Evolutionary conservation across 2,329 filamentous ascomycete genomes (phyloP).

Genomic region (Cytospora mali): DNA sequence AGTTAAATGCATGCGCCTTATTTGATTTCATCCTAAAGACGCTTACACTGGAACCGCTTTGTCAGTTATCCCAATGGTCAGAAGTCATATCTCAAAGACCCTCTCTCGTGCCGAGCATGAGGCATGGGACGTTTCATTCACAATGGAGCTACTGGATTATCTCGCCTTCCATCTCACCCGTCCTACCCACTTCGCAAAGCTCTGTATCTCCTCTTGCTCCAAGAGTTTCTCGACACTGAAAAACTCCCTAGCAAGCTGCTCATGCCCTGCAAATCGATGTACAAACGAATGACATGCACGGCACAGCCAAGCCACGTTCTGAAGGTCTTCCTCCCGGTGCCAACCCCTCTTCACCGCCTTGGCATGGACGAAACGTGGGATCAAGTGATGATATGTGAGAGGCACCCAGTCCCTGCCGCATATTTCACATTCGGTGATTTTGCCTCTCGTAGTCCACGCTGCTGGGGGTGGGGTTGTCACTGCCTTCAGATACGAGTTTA

Average conservation of each 20-base stretch:
- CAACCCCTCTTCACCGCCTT: slow-evolving; percentile 78
- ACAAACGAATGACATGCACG: slow-evolving; percentile 83
- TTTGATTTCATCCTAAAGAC: too few relatives aligned
- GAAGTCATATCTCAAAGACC: too few relatives aligned
- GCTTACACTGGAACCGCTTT: too few relatives aligned
- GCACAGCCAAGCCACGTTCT: slow-evolving; percentile 85
- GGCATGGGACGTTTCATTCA: too few relatives aligned
- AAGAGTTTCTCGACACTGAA: slow-evolving; percentile 74
- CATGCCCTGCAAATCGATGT: slow-evolving; percentile 73
- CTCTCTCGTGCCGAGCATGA: too few relatives aligned
- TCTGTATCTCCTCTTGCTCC: slow-evolving; percentile 70
- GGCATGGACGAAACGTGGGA: slow-evolving; percentile 75
- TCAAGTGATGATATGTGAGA: slow-evolving; percentile 82
- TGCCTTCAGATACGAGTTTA: slow-evolving; percentile 63
- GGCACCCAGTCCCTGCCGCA: slow-evolving; percentile 75
- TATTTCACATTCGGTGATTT: slow-evolving; percentile 68
- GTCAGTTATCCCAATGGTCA: too few relatives aligned
- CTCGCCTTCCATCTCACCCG: slow-evolving; percentile 72
- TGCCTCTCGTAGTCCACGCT: slow-evolving; percentile 57
- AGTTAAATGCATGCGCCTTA: too few relatives aligned
- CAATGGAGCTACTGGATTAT: neutral
- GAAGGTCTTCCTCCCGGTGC: slow-evolving; percentile 74
- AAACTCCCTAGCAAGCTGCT: slow-evolving; percentile 73
- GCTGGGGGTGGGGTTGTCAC: slow-evolving; percentile 65
- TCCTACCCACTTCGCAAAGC: slow-evolving; percentile 73